Conservation (phyloP, 2,329 filamentous ascomycete species). For the Trichoderma brevicompactum region DNA sequence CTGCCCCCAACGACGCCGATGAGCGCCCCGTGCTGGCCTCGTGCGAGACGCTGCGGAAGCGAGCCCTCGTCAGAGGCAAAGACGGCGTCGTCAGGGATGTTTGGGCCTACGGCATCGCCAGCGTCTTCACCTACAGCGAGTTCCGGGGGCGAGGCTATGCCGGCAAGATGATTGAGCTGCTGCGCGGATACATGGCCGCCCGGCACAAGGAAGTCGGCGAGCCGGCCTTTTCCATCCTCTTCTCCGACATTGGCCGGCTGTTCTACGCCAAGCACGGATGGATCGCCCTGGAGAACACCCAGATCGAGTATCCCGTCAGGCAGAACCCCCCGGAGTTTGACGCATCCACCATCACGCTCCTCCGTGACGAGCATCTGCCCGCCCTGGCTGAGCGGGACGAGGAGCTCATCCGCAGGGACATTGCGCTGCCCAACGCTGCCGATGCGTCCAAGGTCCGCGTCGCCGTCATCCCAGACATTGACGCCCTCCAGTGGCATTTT, state of each 20-base stretch:
- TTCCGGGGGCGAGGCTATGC: conserved; percentile 77
- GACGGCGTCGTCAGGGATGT: conserved; percentile 53
- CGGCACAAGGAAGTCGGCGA: conserved; percentile 39
- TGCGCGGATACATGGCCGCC: conserved; percentile 52
- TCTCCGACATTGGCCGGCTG: conserved; percentile 81
- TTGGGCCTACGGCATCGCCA: conserved; percentile 74
- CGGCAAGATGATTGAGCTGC: conserved; percentile 70
- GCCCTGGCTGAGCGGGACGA: conserved; percentile 69
- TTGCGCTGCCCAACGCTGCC: conserved; percentile 43
- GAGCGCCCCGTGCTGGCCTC: conserved; percentile 62
- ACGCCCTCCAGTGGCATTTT: conserved; percentile 61
- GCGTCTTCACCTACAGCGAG: conserved; percentile 73
- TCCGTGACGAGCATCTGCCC: conserved; percentile 65
- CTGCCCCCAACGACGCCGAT: conserved; percentile 37
- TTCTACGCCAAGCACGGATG: conserved; percentile 83
- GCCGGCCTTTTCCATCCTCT: conserved; percentile 74
- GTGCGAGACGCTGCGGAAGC: conserved; percentile 68
- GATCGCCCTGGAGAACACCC: conserved; percentile 72
- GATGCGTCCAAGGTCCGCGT: conserved; percentile 39
- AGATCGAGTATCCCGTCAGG: conserved; percentile 62
- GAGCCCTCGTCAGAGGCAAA: conserved; percentile 51
- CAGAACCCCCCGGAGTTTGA: conserved; percentile 37
- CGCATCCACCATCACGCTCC: conserved; percentile 41
- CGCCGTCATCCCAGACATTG: conserved; percentile 41
- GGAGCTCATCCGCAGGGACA: conserved; percentile 57